Base-by-base conservation (phyloP, 1,284 basidiomycete genomes). In the Rhizopogon hawkerae region DNA sequence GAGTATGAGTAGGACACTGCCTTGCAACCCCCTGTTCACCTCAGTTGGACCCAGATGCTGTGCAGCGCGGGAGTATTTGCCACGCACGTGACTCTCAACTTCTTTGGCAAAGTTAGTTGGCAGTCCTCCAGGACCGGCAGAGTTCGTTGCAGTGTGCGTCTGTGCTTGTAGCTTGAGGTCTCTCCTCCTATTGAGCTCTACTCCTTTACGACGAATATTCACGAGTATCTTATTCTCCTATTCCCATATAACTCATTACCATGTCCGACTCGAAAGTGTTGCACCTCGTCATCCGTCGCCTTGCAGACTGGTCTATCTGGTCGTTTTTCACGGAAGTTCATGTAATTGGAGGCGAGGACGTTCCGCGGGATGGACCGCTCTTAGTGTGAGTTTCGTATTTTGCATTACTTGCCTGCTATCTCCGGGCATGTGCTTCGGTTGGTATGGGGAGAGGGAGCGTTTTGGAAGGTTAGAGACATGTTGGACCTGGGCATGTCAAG, bases 241-340 rank as follows among this genome's bases (percentile, higher is more conserved):
- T 23, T 24, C 24, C n/a, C 7, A 9, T 2, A 38, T 14, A 45
- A 10, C 18, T 16, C 21, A 51, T 56, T 58, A 37, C 54, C 31
- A 70, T 70, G 62, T 57, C 69, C 9, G 62, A 73, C 44, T 53
- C 67, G 38, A 71, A 71, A 52, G 48, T 75, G 43, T 67, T 79
- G 3, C 87, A 89, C 67, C 70, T 71, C 45, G 64, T 82, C 43
- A 68, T 95, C 52, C 81, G 88, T 49, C 69, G 70, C 26, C 68
- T 92, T 47, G 85, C 92, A 13, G 69, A 76, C 38, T 80, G 81
- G 69, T 86, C 89, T 3, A 77, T 90, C 26, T 75, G 79, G 63
- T 84, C 88, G 8, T 95, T 95, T 76, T 95, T 92, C 74, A 81
- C 81, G 1, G 83, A 92, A 63, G 79, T 93, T 46, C 83, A 81